A percentile compares a stretch with the other conserved stretches of the same genome.
Evolutionary conservation across 306 rosid genomes (phyloP).

Genomic region (Vigna unguiculata): DNA sequence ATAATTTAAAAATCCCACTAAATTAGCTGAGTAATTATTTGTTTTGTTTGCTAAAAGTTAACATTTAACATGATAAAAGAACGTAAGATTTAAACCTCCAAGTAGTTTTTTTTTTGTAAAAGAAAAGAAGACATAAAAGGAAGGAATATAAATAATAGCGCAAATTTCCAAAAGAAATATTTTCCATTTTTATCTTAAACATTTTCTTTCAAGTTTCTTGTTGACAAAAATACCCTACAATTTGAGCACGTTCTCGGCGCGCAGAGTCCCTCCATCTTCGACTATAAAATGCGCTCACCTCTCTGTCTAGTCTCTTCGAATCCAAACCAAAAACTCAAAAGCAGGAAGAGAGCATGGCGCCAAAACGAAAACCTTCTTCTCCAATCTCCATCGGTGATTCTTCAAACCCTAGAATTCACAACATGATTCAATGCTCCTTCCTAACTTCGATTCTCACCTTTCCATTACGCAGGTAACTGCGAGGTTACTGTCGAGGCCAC

Average conservation of each 20-base stretch:
- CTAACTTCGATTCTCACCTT: slow-evolving; percentile 21
- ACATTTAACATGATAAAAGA: too few relatives aligned
- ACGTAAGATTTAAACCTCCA: too few relatives aligned
- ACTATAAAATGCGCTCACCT: slow-evolving; percentile 9
- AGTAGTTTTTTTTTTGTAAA: too few relatives aligned
- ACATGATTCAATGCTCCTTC: neutral
- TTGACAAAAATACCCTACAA: neutral
- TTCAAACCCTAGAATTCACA: slow-evolving; percentile 38
- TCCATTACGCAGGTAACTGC: slow-evolving; percentile 64
- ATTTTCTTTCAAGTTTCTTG: too few relatives aligned
- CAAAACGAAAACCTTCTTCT: slow-evolving; percentile 52
- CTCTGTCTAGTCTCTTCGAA: neutral
- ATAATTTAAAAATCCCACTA: too few relatives aligned
- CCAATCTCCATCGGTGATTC: slow-evolving; percentile 67
- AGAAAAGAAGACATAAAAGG: too few relatives aligned
- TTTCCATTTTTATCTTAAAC: too few relatives aligned
- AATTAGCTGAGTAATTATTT: too few relatives aligned
- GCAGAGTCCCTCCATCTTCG: slow-evolving; percentile 13
- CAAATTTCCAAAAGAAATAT: too few relatives aligned
- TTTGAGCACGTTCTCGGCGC: neutral
- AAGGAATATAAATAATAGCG: too few relatives aligned
- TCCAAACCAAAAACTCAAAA: neutral
- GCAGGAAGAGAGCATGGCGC: slow-evolving; percentile 56
- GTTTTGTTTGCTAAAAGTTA: too few relatives aligned
- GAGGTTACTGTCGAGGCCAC: slow-evolving; percentile 61